Evolutionary conservation across 208 protist genomes (phyloP).

Genomic region (Trypanosoma lewisi): DNA sequence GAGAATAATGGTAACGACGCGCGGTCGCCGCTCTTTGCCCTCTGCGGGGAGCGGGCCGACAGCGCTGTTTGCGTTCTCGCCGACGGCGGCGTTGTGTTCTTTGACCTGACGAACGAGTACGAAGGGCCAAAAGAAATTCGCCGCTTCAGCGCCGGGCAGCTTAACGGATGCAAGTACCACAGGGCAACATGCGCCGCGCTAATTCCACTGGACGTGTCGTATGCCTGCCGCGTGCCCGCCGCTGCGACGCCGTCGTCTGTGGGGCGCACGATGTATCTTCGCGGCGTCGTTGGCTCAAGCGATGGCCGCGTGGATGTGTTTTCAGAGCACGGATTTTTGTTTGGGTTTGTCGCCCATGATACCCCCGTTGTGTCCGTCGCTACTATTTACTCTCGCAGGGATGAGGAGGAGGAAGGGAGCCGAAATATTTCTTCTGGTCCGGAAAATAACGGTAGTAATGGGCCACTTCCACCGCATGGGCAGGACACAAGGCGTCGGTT

Average conservation of each 20-base stretch:
- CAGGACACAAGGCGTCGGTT: slow-evolving; percentile 3
- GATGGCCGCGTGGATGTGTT: slow-evolving; percentile 81
- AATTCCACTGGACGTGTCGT: slow-evolving; percentile 54
- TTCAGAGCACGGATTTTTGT: slow-evolving; percentile 62
- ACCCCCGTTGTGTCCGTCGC: slow-evolving; percentile 47
- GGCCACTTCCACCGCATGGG: not conserved
- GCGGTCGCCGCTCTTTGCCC: slow-evolving; percentile 34
- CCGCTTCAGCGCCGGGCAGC: slow-evolving; percentile 30
- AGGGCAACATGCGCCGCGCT: slow-evolving; percentile 48
- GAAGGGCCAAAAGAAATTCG: slow-evolving; percentile 41
- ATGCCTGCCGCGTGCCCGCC: slow-evolving; percentile 38
- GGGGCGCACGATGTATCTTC: slow-evolving; percentile 35
- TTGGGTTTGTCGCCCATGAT: slow-evolving; percentile 74
- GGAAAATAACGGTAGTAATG: not conserved
- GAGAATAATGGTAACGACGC: not conserved
- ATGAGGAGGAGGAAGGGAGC: not conserved
- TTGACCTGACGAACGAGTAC: slow-evolving; percentile 31
- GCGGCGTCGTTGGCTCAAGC: slow-evolving; percentile 65
- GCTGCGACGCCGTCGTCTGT: not conserved
- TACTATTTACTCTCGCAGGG: slow-evolving; percentile 31
- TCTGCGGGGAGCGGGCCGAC: slow-evolving; percentile 43
- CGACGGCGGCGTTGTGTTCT: slow-evolving; percentile 49
- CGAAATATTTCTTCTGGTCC: not conserved
- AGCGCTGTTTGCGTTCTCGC: slow-evolving; percentile 50
- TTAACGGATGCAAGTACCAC: not conserved